Evolutionary conservation across 2,329 filamentous ascomycete genomes (phyloP).

Genomic region (Aspergillus ibericus): DNA sequence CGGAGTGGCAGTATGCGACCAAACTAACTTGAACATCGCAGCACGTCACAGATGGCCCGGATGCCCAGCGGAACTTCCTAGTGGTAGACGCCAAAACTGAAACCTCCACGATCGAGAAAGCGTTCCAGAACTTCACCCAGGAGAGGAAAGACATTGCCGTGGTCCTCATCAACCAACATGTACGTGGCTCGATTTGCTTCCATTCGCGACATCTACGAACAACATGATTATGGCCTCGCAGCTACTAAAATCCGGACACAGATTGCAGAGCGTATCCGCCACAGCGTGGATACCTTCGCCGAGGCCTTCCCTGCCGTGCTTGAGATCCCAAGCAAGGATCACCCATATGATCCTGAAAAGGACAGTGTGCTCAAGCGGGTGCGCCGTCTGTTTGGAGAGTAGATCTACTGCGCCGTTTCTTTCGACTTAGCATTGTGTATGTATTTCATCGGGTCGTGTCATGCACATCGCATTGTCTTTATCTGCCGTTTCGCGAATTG

Average conservation of each 20-base stretch:
- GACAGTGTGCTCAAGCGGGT: slow-evolving; percentile 94
- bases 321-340: slow-evolving; percentile 98
- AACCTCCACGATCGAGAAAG: slow-evolving; percentile 78
- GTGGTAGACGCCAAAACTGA: slow-evolving; percentile 95
- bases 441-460: neutral
- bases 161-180: slow-evolving; percentile 95
- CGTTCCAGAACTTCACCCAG: slow-evolving; percentile 85
- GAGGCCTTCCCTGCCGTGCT: slow-evolving; percentile 94
- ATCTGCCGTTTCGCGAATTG: neutral
- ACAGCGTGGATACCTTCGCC: slow-evolving; percentile 86
- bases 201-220: neutral
- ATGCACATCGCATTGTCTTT: neutral
- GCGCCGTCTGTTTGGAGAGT: slow-evolving; percentile 66
- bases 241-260: slow-evolving; percentile 39
- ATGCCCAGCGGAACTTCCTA: slow-evolving; percentile 95
- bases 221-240: neutral
- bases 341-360: slow-evolving; percentile 98
- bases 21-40: slow-evolving; percentile 39
- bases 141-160: slow-evolving; percentile 96
- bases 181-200: slow-evolving; percentile 44
- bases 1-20: neutral
- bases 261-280: slow-evolving; percentile 92
- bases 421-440: neutral
- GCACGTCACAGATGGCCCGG: slow-evolving; percentile 88
- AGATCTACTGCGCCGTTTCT: slow-evolving; percentile 12